Conservation (phyloP, 805 yeast species). For the Teunomyces gatunensis region DNA sequence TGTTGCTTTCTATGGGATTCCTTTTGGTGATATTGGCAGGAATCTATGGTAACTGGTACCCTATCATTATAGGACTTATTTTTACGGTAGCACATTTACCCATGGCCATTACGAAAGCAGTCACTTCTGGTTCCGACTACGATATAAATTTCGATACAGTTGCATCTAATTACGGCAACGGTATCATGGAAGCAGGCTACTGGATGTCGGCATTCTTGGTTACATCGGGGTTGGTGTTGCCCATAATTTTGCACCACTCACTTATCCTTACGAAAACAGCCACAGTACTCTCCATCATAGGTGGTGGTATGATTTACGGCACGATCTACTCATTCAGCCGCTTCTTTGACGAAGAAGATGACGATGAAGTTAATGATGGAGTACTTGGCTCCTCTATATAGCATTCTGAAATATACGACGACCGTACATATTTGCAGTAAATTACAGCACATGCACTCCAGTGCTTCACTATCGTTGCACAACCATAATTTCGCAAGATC, state of each 20-base stretch:
- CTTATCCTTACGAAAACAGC: constrained; percentile 69
- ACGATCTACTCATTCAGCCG: constrained; percentile 80
- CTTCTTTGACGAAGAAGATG: constrained; percentile 56
- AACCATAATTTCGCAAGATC: background rate
- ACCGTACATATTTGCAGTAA: background rate
- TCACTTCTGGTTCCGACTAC: constrained; percentile 35
- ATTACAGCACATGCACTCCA: background rate
- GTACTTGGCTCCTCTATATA: background rate
- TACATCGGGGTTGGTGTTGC: constrained; percentile 69
- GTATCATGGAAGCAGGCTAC: constrained; percentile 72
- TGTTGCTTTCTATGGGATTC: constrained; percentile 85
- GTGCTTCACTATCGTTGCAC: background rate
- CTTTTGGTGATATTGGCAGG: constrained; percentile 84
- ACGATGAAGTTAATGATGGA: constrained; percentile 20
- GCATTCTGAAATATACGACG: constrained; percentile 1
- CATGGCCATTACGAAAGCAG: constrained; percentile 30
- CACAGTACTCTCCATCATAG: constrained; percentile 69
- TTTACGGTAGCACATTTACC: constrained; percentile 43
- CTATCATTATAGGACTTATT: constrained; percentile 60
- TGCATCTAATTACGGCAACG: constrained; percentile 27
- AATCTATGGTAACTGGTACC: constrained; percentile 87
- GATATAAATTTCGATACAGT: constrained; percentile 43
- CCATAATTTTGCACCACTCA: constrained; percentile 74
- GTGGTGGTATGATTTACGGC: constrained; percentile 81
- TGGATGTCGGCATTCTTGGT: constrained; percentile 76